Percentiles rank a stretch among this genome's conserved stretches.
phyloP scores from a whole-genome alignment of 2,329 filamentous ascomycete genomes.

The Aureobasidium subglaciale region DNA sequence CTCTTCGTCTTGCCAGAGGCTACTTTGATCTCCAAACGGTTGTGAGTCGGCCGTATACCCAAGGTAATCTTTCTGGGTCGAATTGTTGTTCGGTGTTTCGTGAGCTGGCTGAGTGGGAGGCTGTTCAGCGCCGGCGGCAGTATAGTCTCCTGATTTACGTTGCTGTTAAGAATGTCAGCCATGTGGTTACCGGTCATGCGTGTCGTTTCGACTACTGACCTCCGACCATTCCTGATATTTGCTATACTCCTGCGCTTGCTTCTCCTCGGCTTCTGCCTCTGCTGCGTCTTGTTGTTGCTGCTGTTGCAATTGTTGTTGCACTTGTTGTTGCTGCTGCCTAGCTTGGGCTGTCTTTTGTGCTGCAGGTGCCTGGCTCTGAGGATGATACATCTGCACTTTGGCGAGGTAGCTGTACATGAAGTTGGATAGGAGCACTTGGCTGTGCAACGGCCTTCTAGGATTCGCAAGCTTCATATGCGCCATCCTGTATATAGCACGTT shows the following conservation, averaged over 20 bases:
- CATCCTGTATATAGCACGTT: conserved; percentile 96
- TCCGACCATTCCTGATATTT: conserved; percentile 33
- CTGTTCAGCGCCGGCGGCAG: not conserved
- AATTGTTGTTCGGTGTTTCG: not conserved
- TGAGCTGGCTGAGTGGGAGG: not conserved
- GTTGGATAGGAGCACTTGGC: conserved; percentile 92
- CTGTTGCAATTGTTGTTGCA: conserved; percentile 27
- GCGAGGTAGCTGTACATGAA: conserved; percentile 99
- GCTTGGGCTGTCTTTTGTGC: conserved; percentile 53
- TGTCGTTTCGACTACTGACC: conserved; percentile 23
- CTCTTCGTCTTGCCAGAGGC: conserved; percentile 27
- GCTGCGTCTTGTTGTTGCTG: conserved; percentile 1
- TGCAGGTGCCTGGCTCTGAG: conserved; percentile 76
- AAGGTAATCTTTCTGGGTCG: conserved; percentile 25
- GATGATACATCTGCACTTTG: conserved; percentile 98
- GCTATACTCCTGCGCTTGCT: conserved; percentile 27
- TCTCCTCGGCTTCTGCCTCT: not conserved
- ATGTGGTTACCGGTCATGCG: not conserved
- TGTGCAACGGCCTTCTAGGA: conserved; percentile 81
- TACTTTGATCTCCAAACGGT: conserved; percentile 21
- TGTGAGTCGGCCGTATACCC: conserved; percentile 26
- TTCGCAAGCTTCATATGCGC: conserved; percentile 99
- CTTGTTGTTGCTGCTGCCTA: conserved; percentile 38
- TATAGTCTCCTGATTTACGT: not conserved
- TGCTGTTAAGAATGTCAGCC: not conserved